Base-by-base conservation (phyloP, 805 yeast species). In the Starmerella tilneyi region DNA sequence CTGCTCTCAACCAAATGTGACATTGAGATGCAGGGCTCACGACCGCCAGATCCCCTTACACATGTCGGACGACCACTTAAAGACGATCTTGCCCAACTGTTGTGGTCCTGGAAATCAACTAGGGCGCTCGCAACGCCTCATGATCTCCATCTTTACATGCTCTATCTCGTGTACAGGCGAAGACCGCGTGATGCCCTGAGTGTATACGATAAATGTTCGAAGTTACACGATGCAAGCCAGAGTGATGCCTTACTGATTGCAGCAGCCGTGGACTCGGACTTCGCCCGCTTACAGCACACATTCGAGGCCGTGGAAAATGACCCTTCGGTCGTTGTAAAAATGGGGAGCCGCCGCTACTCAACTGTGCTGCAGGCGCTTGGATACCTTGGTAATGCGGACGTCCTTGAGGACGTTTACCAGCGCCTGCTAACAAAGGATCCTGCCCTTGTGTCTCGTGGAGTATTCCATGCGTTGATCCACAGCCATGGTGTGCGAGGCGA, bases 301-400 rank as follows among this genome's bases (percentile, higher is more conserved):
- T 80, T 81, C 57, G 79, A 77, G 16, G 29, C 15, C 3, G 39
- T 52, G 2, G 54, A 50, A 28, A 13, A 30, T 2, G 9, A 39
- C 22, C 39, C 42, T 13, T 5, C 21, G 7, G 12, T 35, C 21
- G 29, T 32, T 3, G n/a, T 17, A 15, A 23, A 24, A 28, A 29
- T 54, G 23, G 68, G 65, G 19, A 65, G 73, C 58, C 56, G 55
- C 8, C 84, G 81, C 52, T 81, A 81, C 57, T 67, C 73, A 3
- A 70, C 76, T 15, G 76, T 79, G 11, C 77, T 82, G 73, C 62
- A 66, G 43, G 76, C 81, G 0, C 62, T 82, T 48, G 78, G 83
- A 1, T 50, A 56, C 4, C 58, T 65, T 27, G 79, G 75, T 9
- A 76, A 73, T 52, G 61, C 56, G 32, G 68, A 59, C 31, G 72